A percentile compares a stretch with the other conserved stretches of the same genome.
These are phyloP conservation scores for Cudoniella acicularis DNA, from an alignment of 495 filamentous ascomycete genomes.

Conservation along the genomic window DNA sequence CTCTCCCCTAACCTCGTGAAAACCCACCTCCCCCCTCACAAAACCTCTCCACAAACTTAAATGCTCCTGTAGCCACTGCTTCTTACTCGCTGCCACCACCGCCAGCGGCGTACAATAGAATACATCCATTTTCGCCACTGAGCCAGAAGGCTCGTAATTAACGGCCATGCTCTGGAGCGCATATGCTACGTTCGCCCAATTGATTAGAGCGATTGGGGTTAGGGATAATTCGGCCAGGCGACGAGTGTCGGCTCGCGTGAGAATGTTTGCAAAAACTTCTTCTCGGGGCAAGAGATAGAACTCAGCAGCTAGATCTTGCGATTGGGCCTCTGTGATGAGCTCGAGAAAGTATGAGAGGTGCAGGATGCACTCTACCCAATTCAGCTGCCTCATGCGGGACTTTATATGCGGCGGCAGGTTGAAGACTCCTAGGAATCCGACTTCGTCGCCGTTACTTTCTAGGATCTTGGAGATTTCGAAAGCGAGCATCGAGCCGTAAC, in stretches of 20 bases:
- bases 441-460: slow-evolving; percentile 23
- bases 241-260: slow-evolving; percentile 21
- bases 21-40: slow-evolving; percentile 14
- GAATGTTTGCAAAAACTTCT: slow-evolving; percentile 28
- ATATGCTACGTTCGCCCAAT: slow-evolving; percentile 39
- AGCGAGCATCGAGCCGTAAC: slow-evolving; percentile 47
- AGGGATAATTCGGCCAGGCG: slow-evolving; percentile 39
- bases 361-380: slow-evolving; percentile 42
- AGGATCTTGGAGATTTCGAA: slow-evolving; percentile 50
- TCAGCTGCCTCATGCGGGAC: slow-evolving; percentile 42
- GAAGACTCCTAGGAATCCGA: slow-evolving; percentile 34
- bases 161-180: slow-evolving; percentile 39
- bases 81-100: slow-evolving; percentile 27
- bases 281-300: slow-evolving; percentile 14
- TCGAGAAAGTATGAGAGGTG: slow-evolving; percentile 47
- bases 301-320: slow-evolving; percentile 15
- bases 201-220: slow-evolving; percentile 20
- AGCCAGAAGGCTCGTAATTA: slow-evolving; percentile 47
- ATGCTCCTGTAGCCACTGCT: slow-evolving; percentile 38
- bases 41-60: slow-evolving; percentile 44
- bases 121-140: slow-evolving; percentile 39
- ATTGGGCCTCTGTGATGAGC: slow-evolving; percentile 34
- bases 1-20: slow-evolving; percentile 33
- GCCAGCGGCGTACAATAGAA: slow-evolving; percentile 42
- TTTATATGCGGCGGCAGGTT: slow-evolving; percentile 53